Conservation (phyloP, 192 early-diverging fungal genomes). For the Pilobolus umbonatus region DNA sequence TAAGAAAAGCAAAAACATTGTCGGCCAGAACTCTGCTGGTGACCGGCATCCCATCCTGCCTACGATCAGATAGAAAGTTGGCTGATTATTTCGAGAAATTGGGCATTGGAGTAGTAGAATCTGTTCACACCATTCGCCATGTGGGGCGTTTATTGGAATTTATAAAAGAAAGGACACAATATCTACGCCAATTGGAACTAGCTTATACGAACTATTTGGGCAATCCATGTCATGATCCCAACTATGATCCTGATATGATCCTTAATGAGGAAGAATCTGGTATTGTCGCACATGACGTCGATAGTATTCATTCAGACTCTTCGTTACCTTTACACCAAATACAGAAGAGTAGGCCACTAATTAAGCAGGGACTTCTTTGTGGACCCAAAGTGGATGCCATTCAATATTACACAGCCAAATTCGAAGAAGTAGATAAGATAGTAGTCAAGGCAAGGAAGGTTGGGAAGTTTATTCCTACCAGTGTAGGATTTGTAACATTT, state of each 20-base stretch:
- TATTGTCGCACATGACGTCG: constrained; percentile 4
- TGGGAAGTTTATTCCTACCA: constrained; percentile 41
- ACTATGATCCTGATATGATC: constrained; percentile 53
- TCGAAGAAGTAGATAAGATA: constrained; percentile 49
- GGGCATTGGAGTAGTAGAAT: constrained; percentile 59
- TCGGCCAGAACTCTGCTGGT: constrained; percentile 66
- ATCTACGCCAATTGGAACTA: constrained; percentile 51
- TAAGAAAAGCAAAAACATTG: constrained; percentile 35
- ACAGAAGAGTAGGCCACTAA: constrained; percentile 35
- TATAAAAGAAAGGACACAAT: constrained; percentile 49
- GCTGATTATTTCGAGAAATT: constrained; percentile 63
- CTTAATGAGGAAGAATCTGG: constrained; percentile 34
- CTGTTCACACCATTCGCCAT: constrained; percentile 56
- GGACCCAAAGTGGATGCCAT: constrained; percentile 68
- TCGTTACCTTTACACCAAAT: constrained; percentile 5
- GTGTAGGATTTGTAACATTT: constrained; percentile 78
- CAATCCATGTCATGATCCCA: constrained; percentile 61
- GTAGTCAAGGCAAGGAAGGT: constrained; percentile 43
- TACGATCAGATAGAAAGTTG: constrained; percentile 49
- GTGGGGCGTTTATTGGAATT: constrained; percentile 50
- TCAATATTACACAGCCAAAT: constrained; percentile 52
- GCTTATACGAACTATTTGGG: constrained; percentile 57
- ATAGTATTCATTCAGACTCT: not conserved
- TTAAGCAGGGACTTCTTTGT: constrained; percentile 38
- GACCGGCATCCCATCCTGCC: constrained; percentile 55